A percentile compares a stretch with the other conserved stretches of the same genome.
Evolutionary conservation across 352 stramenopile species (phyloP).

Genomic region (Peronospora belbahrii): DNA sequence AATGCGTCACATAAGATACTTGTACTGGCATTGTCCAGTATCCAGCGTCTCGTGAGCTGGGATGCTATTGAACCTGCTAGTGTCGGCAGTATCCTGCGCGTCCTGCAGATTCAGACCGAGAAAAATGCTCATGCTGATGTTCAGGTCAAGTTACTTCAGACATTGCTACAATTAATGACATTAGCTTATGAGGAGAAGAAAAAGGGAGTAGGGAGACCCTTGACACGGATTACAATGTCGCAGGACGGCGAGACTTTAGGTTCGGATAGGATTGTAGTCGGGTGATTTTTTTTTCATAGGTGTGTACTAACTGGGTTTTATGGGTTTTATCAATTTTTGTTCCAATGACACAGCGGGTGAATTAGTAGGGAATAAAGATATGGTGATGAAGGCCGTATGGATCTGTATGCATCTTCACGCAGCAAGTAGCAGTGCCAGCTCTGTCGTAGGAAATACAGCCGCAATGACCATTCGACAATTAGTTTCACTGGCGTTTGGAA

Average conservation of each 20-base stretch:
- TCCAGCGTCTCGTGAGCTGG: conserved; percentile 91
- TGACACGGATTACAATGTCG: conserved; percentile 1
- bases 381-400: conserved; percentile 85
- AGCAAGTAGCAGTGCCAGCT: conserved; percentile 60
- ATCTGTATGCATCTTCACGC: conserved; percentile 82
- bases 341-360: conserved; percentile 26
- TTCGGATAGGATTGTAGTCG: neutral
- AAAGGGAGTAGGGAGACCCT: neutral
- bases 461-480: conserved; percentile 85
- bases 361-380: conserved; percentile 73
- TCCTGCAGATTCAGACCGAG: conserved; percentile 93
- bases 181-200: conserved; percentile 63
- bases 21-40: conserved; percentile 90
- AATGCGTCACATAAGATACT: conserved; percentile 92
- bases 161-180: conserved; percentile 80
- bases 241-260: conserved; percentile 6
- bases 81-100: conserved; percentile 91
- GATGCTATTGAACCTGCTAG: conserved; percentile 93
- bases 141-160: conserved; percentile 86
- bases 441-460: conserved; percentile 78
- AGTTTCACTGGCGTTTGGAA: conserved; percentile 80
- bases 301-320: neutral
- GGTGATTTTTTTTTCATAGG: neutral
- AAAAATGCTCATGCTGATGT: conserved; percentile 79
- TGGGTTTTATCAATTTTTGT: conserved; percentile 12